Evolutionary conservation across 352 stramenopile species (phyloP).

Genomic region (Phytophthora syringae): DNA sequence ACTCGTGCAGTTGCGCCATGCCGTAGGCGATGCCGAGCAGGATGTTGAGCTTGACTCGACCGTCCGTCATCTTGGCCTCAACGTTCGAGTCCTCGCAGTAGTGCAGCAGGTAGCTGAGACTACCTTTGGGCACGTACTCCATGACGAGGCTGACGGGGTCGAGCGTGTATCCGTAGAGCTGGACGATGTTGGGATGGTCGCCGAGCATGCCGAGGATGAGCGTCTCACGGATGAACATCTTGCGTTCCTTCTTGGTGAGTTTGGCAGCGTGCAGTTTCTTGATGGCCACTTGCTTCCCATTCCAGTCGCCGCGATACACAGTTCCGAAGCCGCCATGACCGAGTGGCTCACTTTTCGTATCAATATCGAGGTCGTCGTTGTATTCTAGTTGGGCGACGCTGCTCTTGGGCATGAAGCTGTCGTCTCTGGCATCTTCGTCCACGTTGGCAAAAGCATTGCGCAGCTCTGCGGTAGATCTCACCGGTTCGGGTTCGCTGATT

Average conservation of each 20-base stretch:
- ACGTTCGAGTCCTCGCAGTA: conserved; percentile 39
- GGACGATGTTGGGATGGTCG: conserved; percentile 48
- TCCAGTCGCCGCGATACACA: conserved; percentile 33
- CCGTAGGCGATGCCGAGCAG: conserved; percentile 37
- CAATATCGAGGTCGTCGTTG: conserved; percentile 25
- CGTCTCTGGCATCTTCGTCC: conserved; percentile 2
- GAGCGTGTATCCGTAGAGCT: conserved; percentile 41
- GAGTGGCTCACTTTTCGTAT: conserved; percentile 17
- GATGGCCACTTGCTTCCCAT: conserved; percentile 31
- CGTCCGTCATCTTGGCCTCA: conserved; percentile 49
- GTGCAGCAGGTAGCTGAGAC: conserved; percentile 43
- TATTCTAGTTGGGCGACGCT: conserved; percentile 34
- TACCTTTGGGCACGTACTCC: conserved; percentile 42
- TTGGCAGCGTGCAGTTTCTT: conserved; percentile 46
- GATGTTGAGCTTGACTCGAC: conserved; percentile 47
- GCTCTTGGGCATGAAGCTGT: conserved; percentile 22
- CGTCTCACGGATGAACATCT: conserved; percentile 45
- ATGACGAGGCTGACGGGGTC: conserved; percentile 40
- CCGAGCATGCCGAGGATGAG: conserved; percentile 42
- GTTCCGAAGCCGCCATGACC: conserved; percentile 39
- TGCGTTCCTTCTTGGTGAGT: conserved; percentile 41
- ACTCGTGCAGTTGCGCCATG: conserved; percentile 45
- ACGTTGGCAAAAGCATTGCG: conserved; percentile 27
- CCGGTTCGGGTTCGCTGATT: conserved; percentile 20
- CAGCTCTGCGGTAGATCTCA: conserved; percentile 21